phyloP scores from a whole-genome alignment of 805 yeast genomes.

The Candida pseudoglaebosa region DNA sequence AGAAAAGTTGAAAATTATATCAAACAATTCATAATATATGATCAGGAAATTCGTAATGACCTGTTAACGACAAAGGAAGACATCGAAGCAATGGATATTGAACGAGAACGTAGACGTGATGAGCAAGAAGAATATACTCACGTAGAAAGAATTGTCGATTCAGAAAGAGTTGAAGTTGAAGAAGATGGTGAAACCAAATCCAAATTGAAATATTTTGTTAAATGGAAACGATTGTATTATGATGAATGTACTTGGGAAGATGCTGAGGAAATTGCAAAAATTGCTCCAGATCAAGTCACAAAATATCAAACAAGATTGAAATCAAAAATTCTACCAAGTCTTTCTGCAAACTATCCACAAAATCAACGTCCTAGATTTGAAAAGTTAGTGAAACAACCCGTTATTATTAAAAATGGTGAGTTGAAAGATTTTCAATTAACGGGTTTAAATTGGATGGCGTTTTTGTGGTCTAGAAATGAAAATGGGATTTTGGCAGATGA shows the following conservation, averaged over 20 bases:
- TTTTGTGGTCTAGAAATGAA: conserved; percentile 94
- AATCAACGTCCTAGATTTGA: conserved; percentile 81
- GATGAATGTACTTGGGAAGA: conserved; percentile 98
- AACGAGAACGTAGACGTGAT: conserved; percentile 78
- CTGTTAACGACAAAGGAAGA: conserved; percentile 86
- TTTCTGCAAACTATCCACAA: conserved; percentile 71
- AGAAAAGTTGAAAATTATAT: conserved; percentile 89
- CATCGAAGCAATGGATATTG: conserved; percentile 88
- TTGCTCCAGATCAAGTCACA: conserved; percentile 81
- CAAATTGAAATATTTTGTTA: conserved; percentile 76
- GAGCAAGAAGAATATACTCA: conserved; percentile 77
- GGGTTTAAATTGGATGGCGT: conserved; percentile 99
- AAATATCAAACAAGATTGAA: conserved; percentile 76
- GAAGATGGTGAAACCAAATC: conserved; percentile 54
- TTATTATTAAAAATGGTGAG: conserved; percentile 84
- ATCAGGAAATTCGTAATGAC: conserved; percentile 73
- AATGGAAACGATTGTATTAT: conserved; percentile 90
- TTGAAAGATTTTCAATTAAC: conserved; percentile 96
- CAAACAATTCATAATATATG: conserved; percentile 67
- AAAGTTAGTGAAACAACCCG: conserved; percentile 81
- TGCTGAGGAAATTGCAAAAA: conserved; percentile 78
- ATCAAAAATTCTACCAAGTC: conserved; percentile 78
- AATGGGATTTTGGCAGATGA: conserved; percentile 98
- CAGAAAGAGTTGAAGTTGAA: conserved; percentile 60
- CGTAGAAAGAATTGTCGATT: conserved; percentile 87